Evolutionary conservation across 495 filamentous ascomycete species (phyloP), one percentile per base, ranked within the genome.

Genomic region (Penicillium goetzii): DNA sequence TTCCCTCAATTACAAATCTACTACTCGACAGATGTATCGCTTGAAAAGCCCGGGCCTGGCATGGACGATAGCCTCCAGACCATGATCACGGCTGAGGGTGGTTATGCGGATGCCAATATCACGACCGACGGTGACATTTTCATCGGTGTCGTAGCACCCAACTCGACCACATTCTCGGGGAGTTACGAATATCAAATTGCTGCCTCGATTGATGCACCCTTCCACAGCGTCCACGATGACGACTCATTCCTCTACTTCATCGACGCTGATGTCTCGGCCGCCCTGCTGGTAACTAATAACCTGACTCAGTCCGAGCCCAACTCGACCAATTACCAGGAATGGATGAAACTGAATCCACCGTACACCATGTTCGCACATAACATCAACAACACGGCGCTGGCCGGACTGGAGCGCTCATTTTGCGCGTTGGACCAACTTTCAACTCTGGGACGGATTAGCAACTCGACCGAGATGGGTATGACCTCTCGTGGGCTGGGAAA

Each of bases 351-450:
- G 17, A 71, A 74, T 0, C 83, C 86, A 12, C 90, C 91, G 8
- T 96, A 89, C 71, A 86, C 83, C 8, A 80, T 98, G 61, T 98
- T 94, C 72, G 92, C 89, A 2, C 87, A 91, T 66, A 88, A 89
- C 60, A 69, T 77, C 41, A 83, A 88, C 38, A 78, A 87, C 66
- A 75, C 77, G 5, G 71, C 78, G 14, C 80, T 92, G 55, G 74
- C 80, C 19, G 96, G 95, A 11, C 64, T 98, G 32, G 80, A 85
- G 60, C 82, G 81, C 49, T 95, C 91, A 21, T 91, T 85, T 69
- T 96, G 92, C 67, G 92, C 89, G 2, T 75, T 96, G 43, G 73
- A 83, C 21, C 78, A 78, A 15, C 76, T 84, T 49, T 86, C 91
- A 2, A 85, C 89, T 67, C 84, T 92, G 41, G 77, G 83, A 14